Evolutionary conservation across 2,329 filamentous ascomycete genomes (phyloP).

Genomic region (Cladophialophora bantiana): DNA sequence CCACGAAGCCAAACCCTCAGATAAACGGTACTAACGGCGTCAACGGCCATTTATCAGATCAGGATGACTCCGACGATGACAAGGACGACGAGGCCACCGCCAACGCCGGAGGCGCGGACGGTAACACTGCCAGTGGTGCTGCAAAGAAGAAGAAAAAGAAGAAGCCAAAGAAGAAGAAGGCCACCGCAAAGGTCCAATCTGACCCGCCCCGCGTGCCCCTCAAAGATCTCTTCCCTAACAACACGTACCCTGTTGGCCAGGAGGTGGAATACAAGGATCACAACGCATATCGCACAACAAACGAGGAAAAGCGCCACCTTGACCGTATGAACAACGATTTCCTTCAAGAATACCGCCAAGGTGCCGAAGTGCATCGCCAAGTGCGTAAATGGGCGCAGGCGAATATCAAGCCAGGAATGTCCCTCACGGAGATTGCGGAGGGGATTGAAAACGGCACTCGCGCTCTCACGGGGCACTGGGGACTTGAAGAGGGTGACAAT

Average conservation of each 20-base stretch:
- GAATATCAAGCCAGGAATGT: constrained; percentile 80
- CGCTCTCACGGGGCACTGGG: constrained; percentile 76
- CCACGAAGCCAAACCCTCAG: constrained; percentile 39
- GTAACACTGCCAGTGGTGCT: constrained; percentile 44
- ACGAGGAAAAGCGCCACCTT: constrained; percentile 82
- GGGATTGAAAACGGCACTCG: constrained; percentile 86
- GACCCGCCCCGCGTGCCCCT: constrained; percentile 76
- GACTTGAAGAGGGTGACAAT: constrained; percentile 78
- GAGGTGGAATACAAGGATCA: constrained; percentile 79
- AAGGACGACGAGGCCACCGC: constrained; percentile 57
- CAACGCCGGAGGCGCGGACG: constrained; percentile 46
- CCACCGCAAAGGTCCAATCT: constrained; percentile 71
- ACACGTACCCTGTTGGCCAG: constrained; percentile 77
- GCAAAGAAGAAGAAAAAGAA: constrained; percentile 89
- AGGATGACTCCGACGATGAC: constrained; percentile 62
- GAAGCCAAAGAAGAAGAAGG: constrained; percentile 73
- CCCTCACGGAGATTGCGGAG: constrained; percentile 80
- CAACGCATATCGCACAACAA: constrained; percentile 79
- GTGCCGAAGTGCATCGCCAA: constrained; percentile 87
- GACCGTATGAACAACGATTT: constrained; percentile 82
- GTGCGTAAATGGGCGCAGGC: constrained; percentile 84
- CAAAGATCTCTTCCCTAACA: constrained; percentile 74
- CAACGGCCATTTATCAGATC: constrained; percentile 56
- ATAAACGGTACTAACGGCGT: constrained; percentile 44
- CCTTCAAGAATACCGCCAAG: constrained; percentile 80